phyloP scores from a whole-genome alignment of 2,329 filamentous ascomycete genomes.

The Claviceps humidiphila region DNA sequence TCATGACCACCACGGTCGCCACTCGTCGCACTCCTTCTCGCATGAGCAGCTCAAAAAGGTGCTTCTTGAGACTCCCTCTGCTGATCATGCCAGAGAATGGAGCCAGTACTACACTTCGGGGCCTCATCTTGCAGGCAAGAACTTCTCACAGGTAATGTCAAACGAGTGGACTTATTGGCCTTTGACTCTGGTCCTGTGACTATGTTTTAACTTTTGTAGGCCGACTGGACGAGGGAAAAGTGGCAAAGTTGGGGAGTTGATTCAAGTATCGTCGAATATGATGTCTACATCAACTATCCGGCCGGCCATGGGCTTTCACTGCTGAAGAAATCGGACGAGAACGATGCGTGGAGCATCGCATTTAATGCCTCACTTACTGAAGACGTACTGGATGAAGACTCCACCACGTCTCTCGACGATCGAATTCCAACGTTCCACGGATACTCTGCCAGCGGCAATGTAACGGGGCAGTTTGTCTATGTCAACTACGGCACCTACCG shows the following conservation, averaged over 20 bases:
- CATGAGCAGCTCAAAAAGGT: conserved; percentile 42
- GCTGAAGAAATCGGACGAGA: conserved; percentile 31
- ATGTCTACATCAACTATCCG: conserved; percentile 69
- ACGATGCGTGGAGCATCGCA: conserved; percentile 42
- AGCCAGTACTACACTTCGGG: conserved; percentile 67
- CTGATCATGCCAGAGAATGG: conserved; percentile 52
- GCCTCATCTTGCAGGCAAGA: conserved; percentile 64
- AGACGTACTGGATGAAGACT: conserved; percentile 71
- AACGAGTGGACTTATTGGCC: neutral
- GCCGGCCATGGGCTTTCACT: conserved; percentile 56
- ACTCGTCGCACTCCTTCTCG: conserved; percentile 15
- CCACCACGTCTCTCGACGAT: conserved; percentile 57
- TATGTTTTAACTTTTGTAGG: conserved; percentile 23
- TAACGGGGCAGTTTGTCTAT: conserved; percentile 75
- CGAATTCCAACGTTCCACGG: conserved; percentile 86
- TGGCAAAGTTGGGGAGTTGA: conserved; percentile 61
- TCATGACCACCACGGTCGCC: conserved; percentile 18
- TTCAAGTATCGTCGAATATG: conserved; percentile 53
- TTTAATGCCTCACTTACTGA: conserved; percentile 75
- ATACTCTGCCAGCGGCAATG: conserved; percentile 85
- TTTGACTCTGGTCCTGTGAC: conserved; percentile 2
- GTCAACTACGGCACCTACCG: conserved; percentile 82
- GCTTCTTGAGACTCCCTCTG: conserved; percentile 44
- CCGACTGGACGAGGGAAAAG: conserved; percentile 59
- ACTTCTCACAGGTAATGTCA: conserved; percentile 48